Evolutionary conservation across 306 rosid genomes (phyloP), one percentile per base, ranked within the genome.

Genomic region (Sphenostylis stenocarpa): DNA sequence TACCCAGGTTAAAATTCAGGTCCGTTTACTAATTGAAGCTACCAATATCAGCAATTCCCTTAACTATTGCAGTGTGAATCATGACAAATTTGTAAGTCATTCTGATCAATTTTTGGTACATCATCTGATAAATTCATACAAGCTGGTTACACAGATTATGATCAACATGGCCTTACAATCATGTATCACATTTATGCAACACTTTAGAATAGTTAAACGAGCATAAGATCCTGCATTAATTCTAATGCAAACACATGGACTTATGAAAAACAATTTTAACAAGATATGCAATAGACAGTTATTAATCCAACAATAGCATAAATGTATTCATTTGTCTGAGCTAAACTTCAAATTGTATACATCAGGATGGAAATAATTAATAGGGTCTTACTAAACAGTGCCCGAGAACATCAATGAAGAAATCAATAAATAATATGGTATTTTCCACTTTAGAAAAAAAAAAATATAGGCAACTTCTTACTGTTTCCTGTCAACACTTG

Each of bases 401-500:
- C 1, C 3, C 24, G 14, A 56, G 17, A 15, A 9, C 2, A 24
- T 13, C 14, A 26, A 5, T 56, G 9, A 24, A 10, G 31, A 23
- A 21, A 53, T 53, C 29, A 21, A 9, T 52, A 21, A 29, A 61
- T 34, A 70, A 77, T n/a, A 28, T 5, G 66, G 72, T 21, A 57
- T 14, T 51, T 29, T 76, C 43, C 57, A 78, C 45, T 33, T 28
- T 34, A 43, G 51, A 66, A 15, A 67, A 33, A 15, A 67, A 33
- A 67, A 61, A 75, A 23, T 33, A 56, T 7, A 23, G 23, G 49
- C 60, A 77, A 11, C 65, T 44, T 77, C 90, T 89, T 84, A 91
- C 97, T 91, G 89, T 81, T 91, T 91, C 92, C 89, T 91, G 77
- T 89, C 94, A 66, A 89, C 88, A 78, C 88, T 82, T 52, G 91